Evolutionary conservation across 495 filamentous ascomycete genomes (phyloP).

Genomic region (Talaromyces thailandensis): DNA sequence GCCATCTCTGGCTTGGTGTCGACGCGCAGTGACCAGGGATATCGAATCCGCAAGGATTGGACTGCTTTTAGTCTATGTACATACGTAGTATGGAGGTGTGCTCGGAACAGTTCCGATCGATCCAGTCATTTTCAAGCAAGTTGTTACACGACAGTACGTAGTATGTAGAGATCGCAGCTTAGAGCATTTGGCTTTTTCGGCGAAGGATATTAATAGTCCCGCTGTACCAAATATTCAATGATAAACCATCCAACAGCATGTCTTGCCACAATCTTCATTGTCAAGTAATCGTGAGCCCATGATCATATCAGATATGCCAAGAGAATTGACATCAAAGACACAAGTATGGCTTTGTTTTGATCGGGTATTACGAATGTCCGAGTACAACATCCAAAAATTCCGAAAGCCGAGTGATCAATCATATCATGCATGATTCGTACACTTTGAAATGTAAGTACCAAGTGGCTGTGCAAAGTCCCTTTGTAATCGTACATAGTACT

Average conservation of each 20-base stretch:
- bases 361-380: not conserved
- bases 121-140: not conserved
- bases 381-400: not conserved
- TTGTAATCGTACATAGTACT: no score
- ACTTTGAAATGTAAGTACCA: not conserved
- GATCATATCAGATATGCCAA: not conserved
- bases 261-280: not conserved
- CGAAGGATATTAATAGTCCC: not conserved
- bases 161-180: not conserved
- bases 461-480: not conserved
- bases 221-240: not conserved
- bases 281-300: not conserved
- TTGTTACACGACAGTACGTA: not conserved
- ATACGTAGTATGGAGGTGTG: not conserved
- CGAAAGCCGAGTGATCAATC: not conserved
- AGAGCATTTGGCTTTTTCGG: not conserved
- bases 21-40: not conserved
- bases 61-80: not conserved
- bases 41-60: not conserved
- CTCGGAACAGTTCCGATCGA: not conserved
- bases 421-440: not conserved
- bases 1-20: not conserved
- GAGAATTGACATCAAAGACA: not conserved
- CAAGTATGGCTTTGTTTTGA: not conserved
- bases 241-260: not conserved